Evolutionary conservation across 345 rosid genomes (phyloP).

Genomic region (Sisymbrium irio): DNA sequence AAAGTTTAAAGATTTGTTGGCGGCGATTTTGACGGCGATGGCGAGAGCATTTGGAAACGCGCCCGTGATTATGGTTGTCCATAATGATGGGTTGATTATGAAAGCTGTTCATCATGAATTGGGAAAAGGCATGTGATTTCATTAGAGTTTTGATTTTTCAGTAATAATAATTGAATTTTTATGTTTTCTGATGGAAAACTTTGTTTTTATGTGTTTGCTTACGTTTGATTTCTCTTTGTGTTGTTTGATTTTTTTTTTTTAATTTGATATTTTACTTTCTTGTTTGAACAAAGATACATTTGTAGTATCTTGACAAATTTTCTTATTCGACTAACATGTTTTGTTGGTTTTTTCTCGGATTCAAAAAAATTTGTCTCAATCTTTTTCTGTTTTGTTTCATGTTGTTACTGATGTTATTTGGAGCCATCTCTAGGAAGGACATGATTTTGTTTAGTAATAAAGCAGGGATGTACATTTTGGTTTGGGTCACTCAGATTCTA

Average conservation of each 20-base stretch:
- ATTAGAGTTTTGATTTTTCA: not conserved
- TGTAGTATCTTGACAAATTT: not conserved
- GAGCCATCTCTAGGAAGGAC: too few relatives aligned
- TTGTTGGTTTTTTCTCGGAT: not conserved
- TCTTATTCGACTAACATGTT: not conserved
- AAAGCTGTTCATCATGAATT: conserved; percentile 52
- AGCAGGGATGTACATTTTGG: too few relatives aligned
- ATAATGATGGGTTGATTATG: conserved; percentile 48
- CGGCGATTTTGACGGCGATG: conserved; percentile 54
- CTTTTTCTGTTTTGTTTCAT: too few relatives aligned
- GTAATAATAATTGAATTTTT: not conserved
- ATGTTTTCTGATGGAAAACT: not conserved
- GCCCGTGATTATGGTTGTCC: conserved; percentile 46
- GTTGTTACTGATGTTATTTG: too few relatives aligned
- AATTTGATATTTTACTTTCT: not conserved
- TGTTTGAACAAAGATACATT: not conserved
- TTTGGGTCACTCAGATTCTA: too few relatives aligned
- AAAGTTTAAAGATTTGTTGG: conserved; percentile 35
- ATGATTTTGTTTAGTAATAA: too few relatives aligned
- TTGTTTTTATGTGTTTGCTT: not conserved
- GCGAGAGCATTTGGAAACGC: conserved; percentile 47
- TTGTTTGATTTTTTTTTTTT: not conserved
- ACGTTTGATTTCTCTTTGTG: not conserved
- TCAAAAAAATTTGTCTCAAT: too few relatives aligned
- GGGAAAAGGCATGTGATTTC: not conserved